A percentile compares a stretch with the other conserved stretches of the same genome.
These are phyloP conservation scores for Mucor circinelloides DNA, from an alignment of 371 early-diverging fungal species.

Conservation along the genomic window DNA sequence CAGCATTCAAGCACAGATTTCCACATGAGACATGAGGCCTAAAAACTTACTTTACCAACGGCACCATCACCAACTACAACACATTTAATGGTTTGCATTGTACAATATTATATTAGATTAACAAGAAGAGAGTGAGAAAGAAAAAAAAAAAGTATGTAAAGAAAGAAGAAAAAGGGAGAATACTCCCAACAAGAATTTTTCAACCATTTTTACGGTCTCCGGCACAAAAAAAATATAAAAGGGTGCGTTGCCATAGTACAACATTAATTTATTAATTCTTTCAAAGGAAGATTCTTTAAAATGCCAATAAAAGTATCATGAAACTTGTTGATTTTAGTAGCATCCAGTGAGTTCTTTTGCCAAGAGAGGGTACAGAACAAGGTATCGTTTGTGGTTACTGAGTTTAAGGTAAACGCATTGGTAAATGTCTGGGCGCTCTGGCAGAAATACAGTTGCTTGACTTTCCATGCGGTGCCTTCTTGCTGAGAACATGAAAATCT, in stretches of 20 bases:
- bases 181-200: constrained; percentile 3
- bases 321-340: constrained; percentile 1
- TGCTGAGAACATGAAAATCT: neutral
- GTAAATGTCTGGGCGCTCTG: constrained; percentile 41
- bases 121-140: no score
- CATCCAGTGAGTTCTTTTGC: constrained; percentile 34
- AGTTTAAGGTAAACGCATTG: constrained; percentile 23
- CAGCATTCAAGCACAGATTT: neutral
- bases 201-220: constrained; percentile 1
- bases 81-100: constrained; percentile 91
- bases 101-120: neutral
- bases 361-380: constrained; percentile 33
- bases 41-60: constrained; percentile 86
- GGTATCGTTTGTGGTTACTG: constrained; percentile 20
- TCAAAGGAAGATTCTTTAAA: constrained; percentile 1
- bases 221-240: neutral
- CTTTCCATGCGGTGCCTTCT: constrained; percentile 11
- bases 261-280: constrained; percentile 4
- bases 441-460: constrained; percentile 32
- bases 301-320: constrained; percentile 7
- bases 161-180: neutral
- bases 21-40: neutral
- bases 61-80: constrained; percentile 99
- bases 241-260: neutral
- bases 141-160: constrained; percentile 5